Percentiles rank a stretch among this genome's conserved stretches.
phyloP scores from a whole-genome alignment of 2,329 filamentous ascomycete genomes.

The Aspergillus spinulosporus region DNA sequence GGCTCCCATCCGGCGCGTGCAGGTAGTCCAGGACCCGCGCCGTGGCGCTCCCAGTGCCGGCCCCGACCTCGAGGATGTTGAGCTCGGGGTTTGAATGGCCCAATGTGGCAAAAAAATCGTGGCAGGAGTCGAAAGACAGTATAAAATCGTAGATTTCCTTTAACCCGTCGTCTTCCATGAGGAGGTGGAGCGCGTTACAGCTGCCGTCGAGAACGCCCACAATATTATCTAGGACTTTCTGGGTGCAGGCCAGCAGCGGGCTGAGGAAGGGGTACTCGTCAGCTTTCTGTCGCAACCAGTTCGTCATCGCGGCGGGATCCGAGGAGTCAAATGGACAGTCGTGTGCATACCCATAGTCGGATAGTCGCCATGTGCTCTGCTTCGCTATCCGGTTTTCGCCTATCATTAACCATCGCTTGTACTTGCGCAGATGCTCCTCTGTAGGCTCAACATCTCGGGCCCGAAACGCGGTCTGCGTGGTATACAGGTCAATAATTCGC shows the following conservation, averaged over 20 bases:
- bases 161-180: constrained; percentile 5
- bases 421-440: constrained; percentile 5
- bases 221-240: not conserved
- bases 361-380: not conserved
- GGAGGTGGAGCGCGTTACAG: not conserved
- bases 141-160: not conserved
- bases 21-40: constrained; percentile 4
- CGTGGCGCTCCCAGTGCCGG: constrained; percentile 13
- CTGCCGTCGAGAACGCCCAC: not conserved
- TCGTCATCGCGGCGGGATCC: not conserved
- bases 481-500: not conserved
- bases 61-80: constrained; percentile 12
- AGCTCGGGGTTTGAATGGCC: constrained; percentile 14
- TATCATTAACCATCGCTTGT: constrained; percentile 1
- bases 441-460: not conserved
- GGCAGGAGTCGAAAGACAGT: not conserved
- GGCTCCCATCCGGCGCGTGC: not conserved
- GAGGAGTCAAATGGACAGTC: not conserved
- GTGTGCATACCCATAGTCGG: not conserved
- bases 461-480: not conserved
- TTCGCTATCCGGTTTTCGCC: not conserved
- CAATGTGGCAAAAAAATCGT: constrained; percentile 1
- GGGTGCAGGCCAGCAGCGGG: not conserved
- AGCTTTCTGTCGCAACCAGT: not conserved
- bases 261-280: not conserved